Conservation (phyloP, 2,329 filamentous ascomycete genomes). For the Acarospora socialis region DNA sequence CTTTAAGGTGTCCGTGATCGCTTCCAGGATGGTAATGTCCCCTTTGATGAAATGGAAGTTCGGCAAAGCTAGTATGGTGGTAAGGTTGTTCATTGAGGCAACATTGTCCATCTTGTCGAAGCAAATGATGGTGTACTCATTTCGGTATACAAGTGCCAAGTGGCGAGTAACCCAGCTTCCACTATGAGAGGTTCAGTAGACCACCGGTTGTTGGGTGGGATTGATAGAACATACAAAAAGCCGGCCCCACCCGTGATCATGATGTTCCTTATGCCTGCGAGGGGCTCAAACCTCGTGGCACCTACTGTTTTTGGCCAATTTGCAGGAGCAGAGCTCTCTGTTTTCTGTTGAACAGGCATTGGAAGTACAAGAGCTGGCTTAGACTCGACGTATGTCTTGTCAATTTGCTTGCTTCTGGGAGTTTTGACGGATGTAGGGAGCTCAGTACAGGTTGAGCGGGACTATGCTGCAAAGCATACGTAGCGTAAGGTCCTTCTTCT, state of each 20-base stretch:
- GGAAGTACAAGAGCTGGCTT: too few relatives aligned
- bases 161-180: conserved; percentile 75
- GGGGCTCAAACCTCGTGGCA: conserved; percentile 54
- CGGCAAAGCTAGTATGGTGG: conserved; percentile 47
- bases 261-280: conserved; percentile 60
- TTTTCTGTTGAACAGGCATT: too few relatives aligned
- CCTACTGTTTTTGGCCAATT: too few relatives aligned
- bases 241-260: conserved; percentile 74
- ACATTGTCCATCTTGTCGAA: conserved; percentile 81
- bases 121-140: conserved; percentile 63
- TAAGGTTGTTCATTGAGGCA: conserved; percentile 65
- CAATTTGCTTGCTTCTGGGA: too few relatives aligned
- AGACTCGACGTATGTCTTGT: too few relatives aligned
- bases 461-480: too few relatives aligned
- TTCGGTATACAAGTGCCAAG: conserved; percentile 56
- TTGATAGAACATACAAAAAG: conserved; percentile 45
- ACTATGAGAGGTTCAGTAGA: too few relatives aligned
- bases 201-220: conserved; percentile 1
- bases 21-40: conserved; percentile 56
- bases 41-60: conserved; percentile 74
- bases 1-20: conserved; percentile 57
- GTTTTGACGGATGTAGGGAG: too few relatives aligned
- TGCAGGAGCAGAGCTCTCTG: too few relatives aligned
- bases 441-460: too few relatives aligned
- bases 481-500: too few relatives aligned